Evolutionary conservation across 345 rosid species (phyloP).

Genomic region (Camelina hispida): DNA sequence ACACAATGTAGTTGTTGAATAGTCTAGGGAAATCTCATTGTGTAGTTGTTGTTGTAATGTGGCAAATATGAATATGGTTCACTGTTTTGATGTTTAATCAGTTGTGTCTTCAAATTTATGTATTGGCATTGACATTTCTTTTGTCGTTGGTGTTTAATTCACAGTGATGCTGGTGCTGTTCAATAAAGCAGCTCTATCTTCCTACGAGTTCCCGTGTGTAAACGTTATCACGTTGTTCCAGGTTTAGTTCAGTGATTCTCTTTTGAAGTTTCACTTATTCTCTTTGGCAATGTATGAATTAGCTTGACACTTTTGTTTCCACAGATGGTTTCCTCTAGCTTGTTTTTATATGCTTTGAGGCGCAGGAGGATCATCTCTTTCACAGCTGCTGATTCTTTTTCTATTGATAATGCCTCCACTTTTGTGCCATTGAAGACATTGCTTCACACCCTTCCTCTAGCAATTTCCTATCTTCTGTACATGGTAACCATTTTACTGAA

Average conservation of each 20-base stretch:
- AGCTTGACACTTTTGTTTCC: constrained; percentile 15
- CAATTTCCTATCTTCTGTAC: constrained; percentile 82
- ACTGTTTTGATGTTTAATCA: constrained; percentile 16
- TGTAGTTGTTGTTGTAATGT: neutral
- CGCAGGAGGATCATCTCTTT: constrained; percentile 74
- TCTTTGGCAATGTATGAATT: neutral
- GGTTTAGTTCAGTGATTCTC: constrained; percentile 48
- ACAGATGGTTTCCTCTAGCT: constrained; percentile 84
- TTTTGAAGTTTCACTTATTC: constrained; percentile 2
- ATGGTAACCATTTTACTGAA: constrained; percentile 63
- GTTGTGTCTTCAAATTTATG: neutral
- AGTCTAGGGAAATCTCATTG: neutral
- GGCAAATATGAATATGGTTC: neutral
- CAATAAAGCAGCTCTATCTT: constrained; percentile 98
- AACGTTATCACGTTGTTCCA: constrained; percentile 90
- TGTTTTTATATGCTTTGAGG: constrained; percentile 71
- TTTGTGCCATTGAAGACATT: constrained; percentile 76
- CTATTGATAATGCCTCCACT: constrained; percentile 48
- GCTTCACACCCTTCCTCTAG: constrained; percentile 75
- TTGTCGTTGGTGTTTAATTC: constrained; percentile 4
- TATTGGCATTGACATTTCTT: constrained; percentile 17
- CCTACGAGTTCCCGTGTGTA: constrained; percentile 84
- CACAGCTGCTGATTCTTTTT: constrained; percentile 57
- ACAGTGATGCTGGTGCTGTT: constrained; percentile 91
- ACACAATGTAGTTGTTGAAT: neutral